Evolutionary conservation across 768 basidiomycete species (phyloP).

Genomic region (Gymnopilus junonius): DNA sequence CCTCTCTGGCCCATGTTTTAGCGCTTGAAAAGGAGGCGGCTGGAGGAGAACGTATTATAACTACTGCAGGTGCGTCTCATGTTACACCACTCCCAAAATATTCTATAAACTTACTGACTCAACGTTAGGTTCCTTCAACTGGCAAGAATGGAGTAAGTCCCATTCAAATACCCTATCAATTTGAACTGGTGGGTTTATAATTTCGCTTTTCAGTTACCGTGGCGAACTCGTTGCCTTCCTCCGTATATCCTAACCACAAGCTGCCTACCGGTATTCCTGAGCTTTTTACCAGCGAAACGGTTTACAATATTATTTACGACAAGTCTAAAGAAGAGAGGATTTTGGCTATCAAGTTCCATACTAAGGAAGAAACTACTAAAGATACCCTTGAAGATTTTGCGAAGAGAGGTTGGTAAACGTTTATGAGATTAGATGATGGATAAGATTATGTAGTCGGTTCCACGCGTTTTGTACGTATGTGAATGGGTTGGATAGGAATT

Average conservation of each 20-base stretch:
- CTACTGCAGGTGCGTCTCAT: background rate
- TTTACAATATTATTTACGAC: constrained; percentile 28
- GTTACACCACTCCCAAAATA: background rate
- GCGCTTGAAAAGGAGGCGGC: constrained; percentile 2
- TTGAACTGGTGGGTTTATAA: no score
- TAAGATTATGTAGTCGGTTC: no score
- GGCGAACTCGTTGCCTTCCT: constrained; percentile 29
- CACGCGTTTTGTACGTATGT: no score
- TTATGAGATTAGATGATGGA: no score
- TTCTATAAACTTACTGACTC: no score
- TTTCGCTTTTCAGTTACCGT: constrained; percentile 32
- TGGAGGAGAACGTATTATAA: constrained; percentile 2
- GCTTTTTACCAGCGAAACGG: constrained; percentile 11
- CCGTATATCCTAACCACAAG: constrained; percentile 24
- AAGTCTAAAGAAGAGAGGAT: constrained; percentile 31
- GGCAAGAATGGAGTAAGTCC: constrained; percentile 41
- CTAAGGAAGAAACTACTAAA: constrained; percentile 32
- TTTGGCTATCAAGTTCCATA: constrained; percentile 35
- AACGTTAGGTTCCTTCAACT: constrained; percentile 25
- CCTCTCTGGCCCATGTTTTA: background rate
- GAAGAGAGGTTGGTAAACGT: constrained; percentile 35
- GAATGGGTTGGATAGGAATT: no score
- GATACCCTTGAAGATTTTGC: constrained; percentile 38
- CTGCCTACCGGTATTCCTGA: constrained; percentile 34
- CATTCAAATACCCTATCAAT: background rate